Evolutionary conservation across 331 rosid species (phyloP), one percentile per base, ranked within the genome.

Genomic region (Saraca asoca): DNA sequence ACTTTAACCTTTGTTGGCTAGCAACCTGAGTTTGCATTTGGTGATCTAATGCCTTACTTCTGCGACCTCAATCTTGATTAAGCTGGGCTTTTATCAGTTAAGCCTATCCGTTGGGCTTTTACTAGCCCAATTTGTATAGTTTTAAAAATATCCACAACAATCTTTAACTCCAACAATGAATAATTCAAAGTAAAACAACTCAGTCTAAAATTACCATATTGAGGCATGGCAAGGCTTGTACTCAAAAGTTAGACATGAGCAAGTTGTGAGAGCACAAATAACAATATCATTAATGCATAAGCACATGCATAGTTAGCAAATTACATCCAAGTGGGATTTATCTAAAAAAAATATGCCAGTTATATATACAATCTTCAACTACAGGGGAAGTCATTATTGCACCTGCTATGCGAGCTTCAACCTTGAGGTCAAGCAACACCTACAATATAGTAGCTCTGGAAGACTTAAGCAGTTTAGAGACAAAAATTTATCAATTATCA

Each of bases 331-430:
- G 4, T 1, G 12, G 31, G 29, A 9, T 38, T 65, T 39, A 3
- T 24, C 31, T 39, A 45, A 35, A 15, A 11, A 71, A 29, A 44
- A 49, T 12, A 13, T 77, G 89, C 98, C 98, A 92, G 59, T 78
- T 89, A 73, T 92, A 92, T 66, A 92, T 92, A 13, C 95, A 89
- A 52, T 92, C 95, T 71, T 92, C 98, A 0, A 93, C 86, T 0
- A 97, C 98, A 9, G 98, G 98, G 17, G 98, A 86, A 44, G 98
- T 88, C 66, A 93, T 64, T 67, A 83, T 85, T 8, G 81, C 88
- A 50, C 97, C 97, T 0, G 82, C 78, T 52, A 93, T 44, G 42
- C 72, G 15, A 68, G 85, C 75, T 82, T 87, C 91, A 64, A 90
- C 54, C 58, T 75, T 78, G 6, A 87, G 90, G 68, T 94, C 98